Evolutionary conservation across 2,329 filamentous ascomycete genomes (phyloP).

Genomic region (Pezicula radicicola): DNA sequence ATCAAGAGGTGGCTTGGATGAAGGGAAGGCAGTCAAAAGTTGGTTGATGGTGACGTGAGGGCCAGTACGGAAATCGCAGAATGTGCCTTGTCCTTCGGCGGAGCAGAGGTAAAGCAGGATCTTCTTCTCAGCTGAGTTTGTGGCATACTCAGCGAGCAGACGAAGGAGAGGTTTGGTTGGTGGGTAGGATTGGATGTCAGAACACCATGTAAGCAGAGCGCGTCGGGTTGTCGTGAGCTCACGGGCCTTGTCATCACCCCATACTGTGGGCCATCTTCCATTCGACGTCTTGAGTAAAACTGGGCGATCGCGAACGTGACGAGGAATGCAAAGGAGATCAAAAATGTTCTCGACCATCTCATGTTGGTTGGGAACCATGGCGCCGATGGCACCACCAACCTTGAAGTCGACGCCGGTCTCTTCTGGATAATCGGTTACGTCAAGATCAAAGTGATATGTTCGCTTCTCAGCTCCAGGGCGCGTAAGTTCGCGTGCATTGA

Average conservation of each 20-base stretch:
- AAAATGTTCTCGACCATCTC: constrained; percentile 79
- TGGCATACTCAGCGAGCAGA: constrained; percentile 79
- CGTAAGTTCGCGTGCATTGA: constrained; percentile 82
- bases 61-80: constrained; percentile 91
- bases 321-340: constrained; percentile 76
- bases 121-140: constrained; percentile 80
- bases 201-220: constrained; percentile 93
- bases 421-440: constrained; percentile 89
- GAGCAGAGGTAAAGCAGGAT: constrained; percentile 83
- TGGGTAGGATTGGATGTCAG: constrained; percentile 87
- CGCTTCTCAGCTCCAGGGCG: constrained; percentile 88
- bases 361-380: constrained; percentile 83
- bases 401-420: constrained; percentile 89
- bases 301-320: constrained; percentile 79
- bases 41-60: constrained; percentile 83
- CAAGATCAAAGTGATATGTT: constrained; percentile 95
- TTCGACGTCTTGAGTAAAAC: constrained; percentile 73
- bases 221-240: constrained; percentile 87
- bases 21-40: constrained; percentile 88
- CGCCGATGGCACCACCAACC: constrained; percentile 91
- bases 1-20: constrained; percentile 82
- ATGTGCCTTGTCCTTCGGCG: constrained; percentile 84
- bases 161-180: constrained; percentile 86
- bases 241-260: constrained; percentile 85
- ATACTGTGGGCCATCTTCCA: constrained; percentile 95